These are phyloP conservation scores for Aspergillus pseudotamarii DNA, from an alignment of 2,329 filamentous ascomycete species.

Conservation along the genomic window DNA sequence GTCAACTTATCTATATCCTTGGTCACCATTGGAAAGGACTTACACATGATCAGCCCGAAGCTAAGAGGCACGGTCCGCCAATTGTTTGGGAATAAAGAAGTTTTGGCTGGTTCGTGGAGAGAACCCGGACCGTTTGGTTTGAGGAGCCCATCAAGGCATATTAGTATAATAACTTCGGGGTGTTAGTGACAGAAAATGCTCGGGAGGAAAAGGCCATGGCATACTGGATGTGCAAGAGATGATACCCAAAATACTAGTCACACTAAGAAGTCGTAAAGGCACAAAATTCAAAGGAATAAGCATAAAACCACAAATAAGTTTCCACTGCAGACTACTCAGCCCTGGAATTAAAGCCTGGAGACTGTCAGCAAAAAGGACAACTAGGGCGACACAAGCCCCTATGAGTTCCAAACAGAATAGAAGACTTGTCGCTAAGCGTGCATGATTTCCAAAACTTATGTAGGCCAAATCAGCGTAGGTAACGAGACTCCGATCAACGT, in stretches of 20 bases:
- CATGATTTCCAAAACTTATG: conserved; percentile 81
- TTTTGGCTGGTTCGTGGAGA: conserved; percentile 75
- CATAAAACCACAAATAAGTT: conserved; percentile 76
- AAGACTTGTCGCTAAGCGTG: conserved; percentile 78
- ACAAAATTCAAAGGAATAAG: conserved; percentile 82
- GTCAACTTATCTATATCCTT: background rate
- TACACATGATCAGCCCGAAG: conserved; percentile 84
- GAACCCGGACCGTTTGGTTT: conserved; percentile 81
- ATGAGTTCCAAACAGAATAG: conserved; percentile 87
- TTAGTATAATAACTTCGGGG: conserved; percentile 72
- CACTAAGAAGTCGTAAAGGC: conserved; percentile 79
- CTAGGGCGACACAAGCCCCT: conserved; percentile 83
- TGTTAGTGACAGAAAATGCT: conserved; percentile 30
- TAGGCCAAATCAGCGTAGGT: conserved; percentile 94
- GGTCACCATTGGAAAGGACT: conserved; percentile 19
- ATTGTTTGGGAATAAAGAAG: conserved; percentile 80
- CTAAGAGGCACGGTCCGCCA: conserved; percentile 87
- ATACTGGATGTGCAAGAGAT: conserved; percentile 83
- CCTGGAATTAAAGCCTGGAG: conserved; percentile 76
- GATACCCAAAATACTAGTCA: conserved; percentile 92
- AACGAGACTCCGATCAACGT: conserved; percentile 80
- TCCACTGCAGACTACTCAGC: conserved; percentile 73
- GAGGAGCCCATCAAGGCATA: conserved; percentile 82
- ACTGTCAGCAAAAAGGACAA: conserved; percentile 92
- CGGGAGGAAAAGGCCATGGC: conserved; percentile 43